A percentile compares a stretch with the other conserved stretches of the same genome.
Evolutionary conservation across 2,329 filamentous ascomycete genomes (phyloP).

Genomic region (Alternaria metachromatica): DNA sequence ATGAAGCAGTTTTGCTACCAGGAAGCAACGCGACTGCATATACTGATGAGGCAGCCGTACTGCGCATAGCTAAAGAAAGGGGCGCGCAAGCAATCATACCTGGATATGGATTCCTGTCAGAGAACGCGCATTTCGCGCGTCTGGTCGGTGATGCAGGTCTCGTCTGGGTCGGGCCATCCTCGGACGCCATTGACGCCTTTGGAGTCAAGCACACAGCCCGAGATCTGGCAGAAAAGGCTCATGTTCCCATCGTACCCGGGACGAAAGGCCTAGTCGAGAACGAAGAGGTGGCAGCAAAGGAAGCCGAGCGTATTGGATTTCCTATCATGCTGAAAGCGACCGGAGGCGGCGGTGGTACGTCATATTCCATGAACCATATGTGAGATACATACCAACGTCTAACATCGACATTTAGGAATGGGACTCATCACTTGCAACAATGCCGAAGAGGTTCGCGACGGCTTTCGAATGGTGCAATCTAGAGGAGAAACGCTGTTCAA

Average conservation of each 20-base stretch:
- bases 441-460: constrained; percentile 46
- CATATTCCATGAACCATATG: neutral
- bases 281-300: constrained; percentile 9
- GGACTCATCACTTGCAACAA: constrained; percentile 52
- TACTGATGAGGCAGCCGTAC: constrained; percentile 55
- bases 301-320: constrained; percentile 60
- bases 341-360: constrained; percentile 62
- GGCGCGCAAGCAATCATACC: constrained; percentile 66
- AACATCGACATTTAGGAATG: constrained; percentile 26
- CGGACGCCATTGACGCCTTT: constrained; percentile 61
- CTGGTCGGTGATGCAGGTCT: constrained; percentile 62
- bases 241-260: constrained; percentile 63
- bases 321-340: constrained; percentile 67
- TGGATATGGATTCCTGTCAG: constrained; percentile 71
- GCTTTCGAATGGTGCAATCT: constrained; percentile 57
- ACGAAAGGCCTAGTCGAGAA: constrained; percentile 58
- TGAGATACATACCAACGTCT: neutral
- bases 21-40: constrained; percentile 59
- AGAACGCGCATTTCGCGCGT: constrained; percentile 67
- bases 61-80: constrained; percentile 59
- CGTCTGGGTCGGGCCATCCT: constrained; percentile 65
- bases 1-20: constrained; percentile 59
- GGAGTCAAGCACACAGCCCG: constrained; percentile 66
- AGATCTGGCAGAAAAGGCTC: constrained; percentile 59
- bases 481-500: constrained; percentile 51